These are phyloP conservation scores for Phalaenopsis equestris DNA, from an alignment of 106 monocot species.

Conservation along the genomic window DNA sequence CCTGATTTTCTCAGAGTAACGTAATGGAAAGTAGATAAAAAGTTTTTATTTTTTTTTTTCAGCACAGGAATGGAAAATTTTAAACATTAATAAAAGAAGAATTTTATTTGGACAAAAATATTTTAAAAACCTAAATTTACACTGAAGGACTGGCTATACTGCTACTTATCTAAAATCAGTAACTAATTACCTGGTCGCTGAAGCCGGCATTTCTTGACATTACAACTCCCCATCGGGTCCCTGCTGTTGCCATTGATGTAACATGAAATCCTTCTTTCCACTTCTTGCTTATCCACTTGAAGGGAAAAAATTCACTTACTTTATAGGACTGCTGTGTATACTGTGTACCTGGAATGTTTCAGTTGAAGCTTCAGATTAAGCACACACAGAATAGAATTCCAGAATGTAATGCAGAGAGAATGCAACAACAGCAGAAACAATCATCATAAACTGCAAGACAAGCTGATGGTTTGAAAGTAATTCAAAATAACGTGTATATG, in stretches of 20 bases:
- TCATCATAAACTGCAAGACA: no score
- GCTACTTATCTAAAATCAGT: neutral
- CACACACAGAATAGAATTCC: neutral
- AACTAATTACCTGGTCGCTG: conserved; percentile 43
- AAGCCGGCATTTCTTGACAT: conserved; percentile 60
- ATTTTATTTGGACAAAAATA: no score
- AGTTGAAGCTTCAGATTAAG: neutral
- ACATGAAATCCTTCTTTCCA: conserved; percentile 85
- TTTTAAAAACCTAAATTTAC: no score
- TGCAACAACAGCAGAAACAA: no score
- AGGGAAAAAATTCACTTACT: conserved; percentile 78
- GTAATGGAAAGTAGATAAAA: neutral
- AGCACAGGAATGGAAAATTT: no score
- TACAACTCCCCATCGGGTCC: conserved; percentile 49
- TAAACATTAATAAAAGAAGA: no score
- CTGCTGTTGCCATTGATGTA: conserved; percentile 79
- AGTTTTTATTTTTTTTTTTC: no score
- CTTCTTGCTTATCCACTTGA: conserved; percentile 86
- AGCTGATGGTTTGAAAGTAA: neutral
- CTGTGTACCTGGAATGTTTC: conserved; percentile 35
- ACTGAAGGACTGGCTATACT: no score
- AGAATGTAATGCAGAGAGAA: neutral
- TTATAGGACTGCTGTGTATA: conserved; percentile 82
- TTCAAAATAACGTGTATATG: neutral
- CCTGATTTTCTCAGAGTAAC: neutral